Evolutionary conservation across 345 rosid genomes (phyloP), one percentile per base, ranked within the genome.

Genomic region (Erucastrum elatum): DNA sequence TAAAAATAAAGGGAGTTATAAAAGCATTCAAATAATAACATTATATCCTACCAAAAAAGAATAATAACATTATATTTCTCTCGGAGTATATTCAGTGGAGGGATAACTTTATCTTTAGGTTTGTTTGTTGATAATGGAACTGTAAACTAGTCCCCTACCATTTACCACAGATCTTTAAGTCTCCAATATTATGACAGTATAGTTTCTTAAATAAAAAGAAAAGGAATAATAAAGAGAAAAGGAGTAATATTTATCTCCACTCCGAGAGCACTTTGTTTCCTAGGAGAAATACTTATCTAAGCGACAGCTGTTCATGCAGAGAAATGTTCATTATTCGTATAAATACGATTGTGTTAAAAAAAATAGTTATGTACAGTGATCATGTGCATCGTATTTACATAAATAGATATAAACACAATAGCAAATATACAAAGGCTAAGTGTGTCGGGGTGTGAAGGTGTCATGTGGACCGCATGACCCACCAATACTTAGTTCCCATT

Each of bases 211-310:
- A 4, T 55, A 55, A 6, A 7, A 16, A 21, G 21, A 21, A 21
- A 21, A 21, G 21, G 21, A 21, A 21, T 21, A 46, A 4, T 56
- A 56, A 7, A 8, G 8, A 25, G 12, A 9, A 58, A 25, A 10
- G 2, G 49, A 41, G 10, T 41, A 10, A 41, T 41, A 9, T 41
- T 3, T 3, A 17, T 25, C 51, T 49, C 62, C 68, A 75, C 68
- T 80, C 16, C 80, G 75, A 70, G 82, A 62, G 81, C 77, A 29
- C 83, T 77, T 71, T 83, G 90, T 81, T 86, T 84, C 94, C 84
- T 84, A 77, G 85, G 86, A 85, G 80, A 83, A 80, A 62, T 73
- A 66, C 84, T 83, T 67, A 81, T 84, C 74, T 68, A 78, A 83
- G 77, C 16, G 84, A 84, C 90, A 87, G 86, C 84, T 84, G 88